Evolutionary conservation across 805 yeast species (phyloP).

Genomic region (Teunomyces stri): DNA sequence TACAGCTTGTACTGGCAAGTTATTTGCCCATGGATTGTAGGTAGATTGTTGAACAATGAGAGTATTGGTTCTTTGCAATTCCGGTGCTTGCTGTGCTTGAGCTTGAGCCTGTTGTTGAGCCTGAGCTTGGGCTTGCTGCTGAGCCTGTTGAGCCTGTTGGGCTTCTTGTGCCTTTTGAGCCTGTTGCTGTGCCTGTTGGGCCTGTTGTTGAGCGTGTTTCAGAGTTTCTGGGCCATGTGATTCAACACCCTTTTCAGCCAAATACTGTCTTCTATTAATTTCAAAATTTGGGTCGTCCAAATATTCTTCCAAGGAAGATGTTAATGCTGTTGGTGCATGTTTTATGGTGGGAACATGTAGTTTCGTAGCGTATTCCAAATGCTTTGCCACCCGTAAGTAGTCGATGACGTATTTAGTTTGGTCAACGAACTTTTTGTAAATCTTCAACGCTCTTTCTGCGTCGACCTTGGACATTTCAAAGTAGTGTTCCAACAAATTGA

Average conservation of each 20-base stretch:
- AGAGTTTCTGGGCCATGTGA: conserved; percentile 1
- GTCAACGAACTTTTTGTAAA: conserved; percentile 81
- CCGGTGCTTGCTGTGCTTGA: conserved; percentile 3
- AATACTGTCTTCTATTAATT: conserved; percentile 69
- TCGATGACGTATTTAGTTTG: conserved; percentile 85
- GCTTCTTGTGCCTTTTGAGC: conserved; percentile 3
- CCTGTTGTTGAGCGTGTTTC: conserved; percentile 6
- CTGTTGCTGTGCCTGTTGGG: conserved; percentile 4
- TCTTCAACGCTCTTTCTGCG: conserved; percentile 80
- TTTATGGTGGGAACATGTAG: conserved; percentile 92
- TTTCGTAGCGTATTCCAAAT: conserved; percentile 80
- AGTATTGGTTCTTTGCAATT: conserved; percentile 19
- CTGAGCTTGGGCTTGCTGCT: neutral
- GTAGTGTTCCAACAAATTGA: conserved; percentile 87
- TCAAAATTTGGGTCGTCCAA: conserved; percentile 85
- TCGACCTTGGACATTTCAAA: conserved; percentile 87
- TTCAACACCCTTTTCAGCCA: conserved; percentile 59
- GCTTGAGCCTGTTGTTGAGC: neutral
- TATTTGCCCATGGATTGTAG: conserved; percentile 40
- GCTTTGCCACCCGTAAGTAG: conserved; percentile 85
- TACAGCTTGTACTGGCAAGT: conserved; percentile 21
- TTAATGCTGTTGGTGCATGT: conserved; percentile 94
- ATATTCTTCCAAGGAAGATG: conserved; percentile 84
- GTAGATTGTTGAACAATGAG: conserved; percentile 38
- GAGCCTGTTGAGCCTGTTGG: conserved; percentile 3